A percentile compares a stretch with the other conserved stretches of the same genome.
phyloP scores from a whole-genome alignment of 306 rosid species.

The Prunus davidiana region DNA sequence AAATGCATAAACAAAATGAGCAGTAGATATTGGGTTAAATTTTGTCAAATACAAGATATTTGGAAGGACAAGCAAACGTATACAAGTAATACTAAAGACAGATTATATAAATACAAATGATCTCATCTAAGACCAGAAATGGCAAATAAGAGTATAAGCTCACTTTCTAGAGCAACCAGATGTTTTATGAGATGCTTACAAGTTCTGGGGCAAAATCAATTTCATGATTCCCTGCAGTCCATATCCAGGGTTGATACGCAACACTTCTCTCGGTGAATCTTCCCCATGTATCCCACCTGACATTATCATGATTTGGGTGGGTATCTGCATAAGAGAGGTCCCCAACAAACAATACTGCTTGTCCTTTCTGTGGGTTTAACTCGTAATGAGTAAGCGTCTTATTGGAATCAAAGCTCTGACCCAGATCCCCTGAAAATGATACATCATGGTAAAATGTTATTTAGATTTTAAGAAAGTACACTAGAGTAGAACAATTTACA shows the following conservation, averaged over 20 bases:
- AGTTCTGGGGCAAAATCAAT: constrained; percentile 70
- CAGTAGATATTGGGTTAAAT: neutral
- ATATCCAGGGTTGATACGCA: constrained; percentile 98
- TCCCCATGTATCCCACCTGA: constrained; percentile 89
- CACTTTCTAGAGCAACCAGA: too few species aligned
- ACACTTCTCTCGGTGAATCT: constrained; percentile 71
- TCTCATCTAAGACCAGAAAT: too few species aligned
- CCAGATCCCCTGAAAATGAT: constrained; percentile 63
- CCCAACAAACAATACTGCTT: constrained; percentile 71
- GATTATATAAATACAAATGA: too few species aligned
- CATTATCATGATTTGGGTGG: constrained; percentile 64
- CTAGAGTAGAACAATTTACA: too few species aligned
- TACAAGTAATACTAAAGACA: too few species aligned
- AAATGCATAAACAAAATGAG: neutral
- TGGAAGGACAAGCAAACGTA: too few species aligned
- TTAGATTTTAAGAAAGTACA: neutral
- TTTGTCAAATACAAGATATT: neutral
- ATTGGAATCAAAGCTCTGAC: constrained; percentile 87
- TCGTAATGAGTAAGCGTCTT: constrained; percentile 72
- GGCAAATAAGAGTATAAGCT: too few species aligned
- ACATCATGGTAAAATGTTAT: neutral
- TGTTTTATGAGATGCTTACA: constrained; percentile 34
- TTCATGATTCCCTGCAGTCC: constrained; percentile 96
- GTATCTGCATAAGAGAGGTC: constrained; percentile 81
- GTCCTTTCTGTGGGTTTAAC: constrained; percentile 51